Evolutionary conservation across 163 green algal species (phyloP).

Genomic region (Picocystis sp.): DNA sequence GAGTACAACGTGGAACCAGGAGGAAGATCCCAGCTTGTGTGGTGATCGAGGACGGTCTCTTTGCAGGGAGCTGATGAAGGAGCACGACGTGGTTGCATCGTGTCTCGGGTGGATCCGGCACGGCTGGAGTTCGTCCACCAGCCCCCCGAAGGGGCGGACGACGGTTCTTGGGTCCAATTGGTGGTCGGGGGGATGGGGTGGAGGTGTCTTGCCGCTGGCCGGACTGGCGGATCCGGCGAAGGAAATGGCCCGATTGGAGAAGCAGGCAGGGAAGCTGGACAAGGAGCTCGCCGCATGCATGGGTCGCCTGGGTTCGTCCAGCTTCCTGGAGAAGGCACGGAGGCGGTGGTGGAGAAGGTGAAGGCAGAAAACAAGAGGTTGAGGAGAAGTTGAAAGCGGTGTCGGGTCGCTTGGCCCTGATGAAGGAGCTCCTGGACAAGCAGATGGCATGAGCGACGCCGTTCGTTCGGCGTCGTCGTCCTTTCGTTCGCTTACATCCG

Average conservation of each 20-base stretch:
- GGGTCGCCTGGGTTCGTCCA: slow-evolving; percentile 37
- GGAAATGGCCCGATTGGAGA: slow-evolving; percentile 74
- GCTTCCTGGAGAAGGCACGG: slow-evolving; percentile 79
- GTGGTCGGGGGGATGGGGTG: slow-evolving; percentile 68
- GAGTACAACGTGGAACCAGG: slow-evolving; percentile 84
- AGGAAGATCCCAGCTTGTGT: slow-evolving; percentile 39
- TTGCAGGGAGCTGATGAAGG: slow-evolving; percentile 13
- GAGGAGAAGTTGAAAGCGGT: slow-evolving; percentile 34
- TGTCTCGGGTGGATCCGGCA: too few relatives aligned
- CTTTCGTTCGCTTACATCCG: too few relatives aligned
- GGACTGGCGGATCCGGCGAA: slow-evolving; percentile 87
- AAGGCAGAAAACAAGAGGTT: slow-evolving; percentile 29
- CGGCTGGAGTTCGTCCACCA: too few relatives aligned
- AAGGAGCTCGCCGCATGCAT: slow-evolving; percentile 40
- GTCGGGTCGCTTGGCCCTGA: slow-evolving; percentile 17
- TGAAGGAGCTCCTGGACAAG: slow-evolving; percentile 6
- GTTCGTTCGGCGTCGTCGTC: too few relatives aligned
- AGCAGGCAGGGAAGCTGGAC: slow-evolving; percentile 70
- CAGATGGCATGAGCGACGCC: too few relatives aligned
- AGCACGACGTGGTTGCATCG: slow-evolving; percentile 15
- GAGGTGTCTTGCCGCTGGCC: slow-evolving; percentile 80
- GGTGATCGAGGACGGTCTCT: slow-evolving; percentile 16
- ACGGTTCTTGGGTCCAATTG: slow-evolving; percentile 29
- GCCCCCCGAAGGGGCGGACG: too few relatives aligned
- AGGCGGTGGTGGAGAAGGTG: slow-evolving; percentile 40